Evolutionary conservation across 2,329 filamentous ascomycete genomes (phyloP), one percentile per base, ranked within the genome.

Genomic region (Colletotrichum liaoningense): DNA sequence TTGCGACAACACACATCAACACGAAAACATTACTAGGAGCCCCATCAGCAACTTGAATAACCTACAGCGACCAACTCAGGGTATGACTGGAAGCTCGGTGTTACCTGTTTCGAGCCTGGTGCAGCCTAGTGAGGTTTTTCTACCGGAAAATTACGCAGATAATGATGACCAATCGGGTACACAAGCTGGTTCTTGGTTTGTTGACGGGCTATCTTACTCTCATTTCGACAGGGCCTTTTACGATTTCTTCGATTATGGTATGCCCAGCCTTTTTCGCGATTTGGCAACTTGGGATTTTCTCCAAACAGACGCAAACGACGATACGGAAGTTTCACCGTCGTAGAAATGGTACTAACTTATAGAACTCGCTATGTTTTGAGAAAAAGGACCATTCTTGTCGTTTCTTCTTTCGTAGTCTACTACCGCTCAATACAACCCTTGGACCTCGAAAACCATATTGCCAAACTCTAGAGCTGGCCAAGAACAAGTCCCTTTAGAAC

Each of bases 221-320:
- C 70, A 76, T 26, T 63, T 77, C 14, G 75, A 77, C 52, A 63
- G 60, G 26, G 69, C 67, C 7, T 74, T 77, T 52, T 52, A 74
- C 38, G 74, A 77, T 35, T 60, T 77, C 28, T 76, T 76, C 22
- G 75, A 76, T 22, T 72, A 73, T 28, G 73, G 73, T 24, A 74
- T 76, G 55, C 73, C 75, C 3, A 72, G 76, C 24, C 54, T 76
- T 7, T 67, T 74, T 63, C 72, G 68, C 7, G 66, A 73, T 28
- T 46, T 59, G 24, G 30, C 63, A 5, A 55, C 63, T 1, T 56
- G 46, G 46, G 63, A 71, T 16, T 49, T 49, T 19, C 12, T 71
- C 8, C 55, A 67, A 11, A 11, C 3, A 16, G 33, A 57, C 8
- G 42, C 42, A 7, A n/a, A 49, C 7, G 33, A 42, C 8, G 14